Conservation (phyloP, 257 asterid species). For the Przewalskia tangutica region DNA sequence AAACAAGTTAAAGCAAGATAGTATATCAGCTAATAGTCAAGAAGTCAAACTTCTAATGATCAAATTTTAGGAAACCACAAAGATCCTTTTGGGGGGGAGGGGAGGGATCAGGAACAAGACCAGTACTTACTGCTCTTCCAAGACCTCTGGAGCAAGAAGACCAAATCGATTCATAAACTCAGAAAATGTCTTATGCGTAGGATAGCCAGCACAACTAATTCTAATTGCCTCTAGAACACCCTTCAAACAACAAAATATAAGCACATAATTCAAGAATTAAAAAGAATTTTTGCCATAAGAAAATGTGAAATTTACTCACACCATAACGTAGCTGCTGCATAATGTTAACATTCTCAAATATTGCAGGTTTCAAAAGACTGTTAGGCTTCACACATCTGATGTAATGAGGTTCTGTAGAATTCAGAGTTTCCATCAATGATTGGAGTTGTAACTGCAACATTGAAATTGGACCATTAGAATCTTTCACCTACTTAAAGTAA, state of each 20-base stretch:
- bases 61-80: background rate
- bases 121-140: constrained; percentile 1
- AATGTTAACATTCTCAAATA: constrained; percentile 79
- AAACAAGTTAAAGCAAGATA: constrained; percentile 6
- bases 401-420: constrained; percentile 95
- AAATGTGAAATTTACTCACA: constrained; percentile 46
- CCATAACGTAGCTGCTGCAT: constrained; percentile 99
- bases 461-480: constrained; percentile 24
- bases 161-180: constrained; percentile 85
- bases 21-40: background rate
- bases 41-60: background rate
- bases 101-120: background rate
- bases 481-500: background rate
- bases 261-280: background rate
- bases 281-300: background rate
- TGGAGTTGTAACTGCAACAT: constrained; percentile 83
- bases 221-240: constrained; percentile 60
- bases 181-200: constrained; percentile 86
- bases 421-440: constrained; percentile 89
- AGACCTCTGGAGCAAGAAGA: constrained; percentile 59
- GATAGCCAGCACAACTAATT: constrained; percentile 99
- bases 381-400: constrained; percentile 98
- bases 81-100: background rate
- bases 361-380: constrained; percentile 82
- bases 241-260: constrained; percentile 6